Evolutionary conservation across 2,329 filamentous ascomycete species (phyloP).

Genomic region (Aspergillus sp.): DNA sequence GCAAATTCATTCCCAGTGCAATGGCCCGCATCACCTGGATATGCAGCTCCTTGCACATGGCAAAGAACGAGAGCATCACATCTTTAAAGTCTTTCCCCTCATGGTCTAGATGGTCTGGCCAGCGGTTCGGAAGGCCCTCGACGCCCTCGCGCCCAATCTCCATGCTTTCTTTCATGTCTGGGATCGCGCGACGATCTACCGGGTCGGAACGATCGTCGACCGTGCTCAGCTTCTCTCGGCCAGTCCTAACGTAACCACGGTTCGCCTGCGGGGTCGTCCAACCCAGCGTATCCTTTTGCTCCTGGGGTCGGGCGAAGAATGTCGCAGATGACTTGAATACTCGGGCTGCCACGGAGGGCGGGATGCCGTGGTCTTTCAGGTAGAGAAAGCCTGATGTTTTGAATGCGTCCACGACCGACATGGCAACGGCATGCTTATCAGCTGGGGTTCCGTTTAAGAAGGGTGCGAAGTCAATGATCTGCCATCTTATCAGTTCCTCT

Average conservation of each 20-base stretch:
- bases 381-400: constrained; percentile 88
- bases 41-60: constrained; percentile 72
- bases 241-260: constrained; percentile 69
- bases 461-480: constrained; percentile 77
- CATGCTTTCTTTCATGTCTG: constrained; percentile 58
- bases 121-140: constrained; percentile 69
- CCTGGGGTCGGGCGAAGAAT: constrained; percentile 67
- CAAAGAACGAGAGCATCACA: constrained; percentile 74
- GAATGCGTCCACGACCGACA: constrained; percentile 75
- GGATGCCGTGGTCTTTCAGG: constrained; percentile 74
- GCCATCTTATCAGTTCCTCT: neutral
- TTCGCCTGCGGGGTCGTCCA: constrained; percentile 75
- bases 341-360: constrained; percentile 55
- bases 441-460: constrained; percentile 65
- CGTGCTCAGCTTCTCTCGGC: constrained; percentile 70
- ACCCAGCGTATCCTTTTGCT: constrained; percentile 63
- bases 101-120: constrained; percentile 61
- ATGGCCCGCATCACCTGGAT: constrained; percentile 79
- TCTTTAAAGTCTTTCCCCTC: constrained; percentile 63
- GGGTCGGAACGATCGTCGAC: constrained; percentile 58
- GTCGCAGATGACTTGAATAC: constrained; percentile 67
- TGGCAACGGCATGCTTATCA: constrained; percentile 65
- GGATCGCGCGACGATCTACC: constrained; percentile 53
- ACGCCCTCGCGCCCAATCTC: constrained; percentile 64
- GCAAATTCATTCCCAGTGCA: constrained; percentile 74